phyloP scores from a whole-genome alignment of 495 filamentous ascomycete genomes.

The Podospora anserina region DNA sequence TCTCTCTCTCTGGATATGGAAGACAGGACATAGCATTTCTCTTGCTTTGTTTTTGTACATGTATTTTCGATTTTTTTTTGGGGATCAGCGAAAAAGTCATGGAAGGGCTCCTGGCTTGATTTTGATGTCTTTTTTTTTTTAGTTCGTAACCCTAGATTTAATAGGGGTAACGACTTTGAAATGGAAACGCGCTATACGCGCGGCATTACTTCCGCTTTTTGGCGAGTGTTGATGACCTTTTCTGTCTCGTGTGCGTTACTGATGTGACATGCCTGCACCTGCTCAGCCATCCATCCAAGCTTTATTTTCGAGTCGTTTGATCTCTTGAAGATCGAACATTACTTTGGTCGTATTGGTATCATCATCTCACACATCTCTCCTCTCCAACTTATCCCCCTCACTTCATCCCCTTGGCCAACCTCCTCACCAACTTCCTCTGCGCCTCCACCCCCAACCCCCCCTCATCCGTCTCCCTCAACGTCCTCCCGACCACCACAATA shows the following conservation, averaged over 20 bases:
- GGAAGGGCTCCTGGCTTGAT: constrained; percentile 10
- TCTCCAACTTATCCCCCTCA: constrained; percentile 19
- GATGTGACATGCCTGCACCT: neutral
- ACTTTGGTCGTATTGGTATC: too few species aligned
- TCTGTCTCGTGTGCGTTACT: neutral
- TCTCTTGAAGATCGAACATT: too few species aligned
- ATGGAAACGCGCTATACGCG: neutral
- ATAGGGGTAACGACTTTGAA: neutral
- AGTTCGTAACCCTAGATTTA: neutral
- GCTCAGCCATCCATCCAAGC: neutral
- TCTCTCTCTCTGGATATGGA: neutral
- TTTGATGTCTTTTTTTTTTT: neutral
- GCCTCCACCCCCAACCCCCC: constrained; percentile 62
- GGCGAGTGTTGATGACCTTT: neutral
- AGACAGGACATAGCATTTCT: neutral
- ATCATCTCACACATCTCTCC: too few species aligned
- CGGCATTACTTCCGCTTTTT: neutral
- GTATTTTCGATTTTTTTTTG: neutral
- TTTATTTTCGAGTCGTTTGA: neutral
- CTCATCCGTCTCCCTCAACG: constrained; percentile 72
- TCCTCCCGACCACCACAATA: constrained; percentile 70
- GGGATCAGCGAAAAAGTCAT: neutral
- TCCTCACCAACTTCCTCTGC: constrained; percentile 77
- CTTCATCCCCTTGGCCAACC: constrained; percentile 49
- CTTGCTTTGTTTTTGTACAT: constrained; percentile 8